Evolutionary conservation across 371 early-diverging fungal genomes (phyloP), one percentile per base, ranked within the genome.

Genomic region (Mucor circinelloides): DNA sequence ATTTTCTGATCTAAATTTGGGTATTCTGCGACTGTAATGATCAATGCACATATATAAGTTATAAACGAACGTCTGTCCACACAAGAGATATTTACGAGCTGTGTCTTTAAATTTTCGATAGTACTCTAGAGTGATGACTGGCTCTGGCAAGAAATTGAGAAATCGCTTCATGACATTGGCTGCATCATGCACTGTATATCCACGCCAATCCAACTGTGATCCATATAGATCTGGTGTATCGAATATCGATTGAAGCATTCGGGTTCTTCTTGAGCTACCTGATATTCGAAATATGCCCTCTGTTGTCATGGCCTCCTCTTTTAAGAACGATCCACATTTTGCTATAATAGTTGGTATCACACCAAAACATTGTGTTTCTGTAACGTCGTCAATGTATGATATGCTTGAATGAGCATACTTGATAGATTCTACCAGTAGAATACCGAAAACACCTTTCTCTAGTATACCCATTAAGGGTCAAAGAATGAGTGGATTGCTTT

Each of bases 201-300:
- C 83, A 48, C 75, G 67, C 86, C 87, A 87, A 58, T 83, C 82
- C n/a, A 86, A 63, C 38, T 79, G 76, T 8, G 77, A 71, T 19
- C 88, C 87, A 66, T 85, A 87, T 3, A 76, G 74, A 17, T 85
- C 84, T 19, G 84, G 80, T 8, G 83, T 77, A 58, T 88, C 87
- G 60, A 89, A 89, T 42, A 86, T 64, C 9, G 77, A 60, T 64
- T 89, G 89, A 31, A 89, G 69, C 64, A 80, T 79, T 6, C 79
- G 67, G 30, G 86, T 85, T 34, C 89, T 76, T 59, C 86, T 86
- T 17, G 85, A 77, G 57, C 85, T 87, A 30, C 89, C 89, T 56
- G 82, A 84, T 25, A 89, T 68, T 13, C 89, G 84, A 71, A 89
- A 89, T 46, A 89, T 84, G 17, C 89, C 89, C 72, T 66, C 83